A percentile compares a stretch with the other conserved stretches of the same genome.
Evolutionary conservation across 2,329 filamentous ascomycete genomes (phyloP).

Genomic region (Dactylellina haptotyla): DNA sequence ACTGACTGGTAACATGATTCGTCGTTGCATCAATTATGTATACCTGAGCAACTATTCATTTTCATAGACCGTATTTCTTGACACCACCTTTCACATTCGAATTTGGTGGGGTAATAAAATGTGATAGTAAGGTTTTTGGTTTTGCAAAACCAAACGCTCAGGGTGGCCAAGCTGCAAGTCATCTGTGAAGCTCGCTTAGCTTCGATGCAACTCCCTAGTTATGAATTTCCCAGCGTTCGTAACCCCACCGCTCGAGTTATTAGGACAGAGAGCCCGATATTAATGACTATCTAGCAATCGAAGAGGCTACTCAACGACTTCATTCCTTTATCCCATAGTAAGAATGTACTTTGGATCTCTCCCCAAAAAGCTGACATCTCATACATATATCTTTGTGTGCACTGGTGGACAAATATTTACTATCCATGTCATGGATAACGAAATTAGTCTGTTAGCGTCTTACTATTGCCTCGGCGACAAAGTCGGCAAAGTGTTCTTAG

Average conservation of each 20-base stretch:
- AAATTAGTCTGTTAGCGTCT: constrained; percentile 22
- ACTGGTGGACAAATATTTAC: background rate
- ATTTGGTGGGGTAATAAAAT: no score
- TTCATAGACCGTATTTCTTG: no score
- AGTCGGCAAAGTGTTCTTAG: constrained; percentile 16
- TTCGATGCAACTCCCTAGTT: constrained; percentile 35
- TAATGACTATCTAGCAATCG: background rate
- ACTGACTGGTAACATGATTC: no score
- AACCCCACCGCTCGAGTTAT: constrained; percentile 2
- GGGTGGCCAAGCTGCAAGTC: constrained; percentile 34
- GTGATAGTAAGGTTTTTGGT: no score
- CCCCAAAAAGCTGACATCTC: no score
- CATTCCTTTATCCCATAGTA: no score
- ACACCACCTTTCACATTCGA: no score
- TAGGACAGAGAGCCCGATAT: background rate
- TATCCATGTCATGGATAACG: background rate
- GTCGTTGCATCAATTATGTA: no score
- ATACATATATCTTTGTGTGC: no score
- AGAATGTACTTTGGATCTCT: no score
- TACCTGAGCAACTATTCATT: no score
- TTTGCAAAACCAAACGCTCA: background rate
- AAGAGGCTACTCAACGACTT: no score
- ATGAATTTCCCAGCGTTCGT: constrained; percentile 20
- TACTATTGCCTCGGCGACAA: constrained; percentile 21
- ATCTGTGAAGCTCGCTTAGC: constrained; percentile 33